Evolutionary conservation across 805 yeast genomes (phyloP), one percentile per base, ranked within the genome.

Genomic region (Candida corydali): DNA sequence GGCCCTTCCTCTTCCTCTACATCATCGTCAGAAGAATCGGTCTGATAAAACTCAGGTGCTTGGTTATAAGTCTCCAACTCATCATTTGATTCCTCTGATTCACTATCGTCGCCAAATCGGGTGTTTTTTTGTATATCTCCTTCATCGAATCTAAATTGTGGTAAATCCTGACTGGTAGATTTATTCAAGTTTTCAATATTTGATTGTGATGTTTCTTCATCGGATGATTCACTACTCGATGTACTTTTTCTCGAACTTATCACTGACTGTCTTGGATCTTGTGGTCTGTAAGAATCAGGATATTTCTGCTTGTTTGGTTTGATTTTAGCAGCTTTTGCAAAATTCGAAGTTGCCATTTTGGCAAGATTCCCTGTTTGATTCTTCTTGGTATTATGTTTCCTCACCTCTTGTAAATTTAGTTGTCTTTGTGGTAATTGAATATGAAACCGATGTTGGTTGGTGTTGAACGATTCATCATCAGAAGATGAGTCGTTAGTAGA

Each of bases 151-250:
- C 15, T 26, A 14, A 33, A 33, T 26, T 26, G 29, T 9, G 36
- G 36, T 15, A 33, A 26, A 18, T 26, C 8, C 19, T 23, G 27
- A 4, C 6, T 9, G 4, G 5, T 12, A 12, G 16, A 5, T 26
- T 4, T 12, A n/a, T 17, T 14, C 4, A 17, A 4, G 12, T 20
- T 19, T 5, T 17, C 31, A 18, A 25, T n/a, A 25, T 19, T 29
- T 41, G 44, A 16, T 42, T 42, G 19, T 41, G 38, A 10, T 36
- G 50, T 10, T 31, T 42, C 44, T 16, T 36, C 39, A 7, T 37
- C 43, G 5, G 22, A 9, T 3, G 38, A 17, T 16, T 39, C 36
- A 17, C 16, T 19, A 19, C 16, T 20, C 4, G 10, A 8, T 11
- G 36, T 26, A 14, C 18, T 33, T 11, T 23, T 3, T 10, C 25